Conservation (phyloP, 2,329 filamentous ascomycete species). For the Diaporthe citri region DNA sequence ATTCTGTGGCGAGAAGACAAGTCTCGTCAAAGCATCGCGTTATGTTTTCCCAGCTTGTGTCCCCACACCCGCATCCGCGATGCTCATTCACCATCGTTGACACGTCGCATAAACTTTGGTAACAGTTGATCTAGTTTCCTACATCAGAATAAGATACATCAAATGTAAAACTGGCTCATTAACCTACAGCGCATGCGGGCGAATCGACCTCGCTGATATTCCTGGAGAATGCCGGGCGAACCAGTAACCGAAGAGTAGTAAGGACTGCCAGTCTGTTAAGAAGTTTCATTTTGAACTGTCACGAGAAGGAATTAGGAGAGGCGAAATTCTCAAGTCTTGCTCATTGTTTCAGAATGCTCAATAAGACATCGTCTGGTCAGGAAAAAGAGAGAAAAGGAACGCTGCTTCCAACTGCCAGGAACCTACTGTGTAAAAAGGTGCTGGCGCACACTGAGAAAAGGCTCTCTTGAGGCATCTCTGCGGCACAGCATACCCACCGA, state of each 20-base stretch:
- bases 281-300: background rate
- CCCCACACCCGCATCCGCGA: conserved; percentile 13
- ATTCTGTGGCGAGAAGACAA: conserved; percentile 1
- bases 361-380: no score
- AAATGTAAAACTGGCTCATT: background rate
- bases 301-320: no score
- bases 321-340: no score
- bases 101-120: conserved; percentile 10
- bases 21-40: background rate
- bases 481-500: no score
- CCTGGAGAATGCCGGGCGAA: background rate
- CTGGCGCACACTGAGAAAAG: no score
- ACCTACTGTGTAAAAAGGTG: no score
- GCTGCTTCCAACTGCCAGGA: no score
- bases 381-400: no score
- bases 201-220: conserved; percentile 33
- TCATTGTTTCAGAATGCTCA: no score
- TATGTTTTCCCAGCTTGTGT: background rate
- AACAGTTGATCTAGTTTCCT: conserved; percentile 1
- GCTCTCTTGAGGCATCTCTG: no score
- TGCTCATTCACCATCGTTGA: background rate
- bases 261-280: background rate
- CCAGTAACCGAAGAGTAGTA: background rate
- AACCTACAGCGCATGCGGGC: conserved; percentile 13
- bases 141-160: background rate